Evolutionary conservation across 768 basidiomycete genomes (phyloP).

Genomic region (Amanita polypyramis): DNA sequence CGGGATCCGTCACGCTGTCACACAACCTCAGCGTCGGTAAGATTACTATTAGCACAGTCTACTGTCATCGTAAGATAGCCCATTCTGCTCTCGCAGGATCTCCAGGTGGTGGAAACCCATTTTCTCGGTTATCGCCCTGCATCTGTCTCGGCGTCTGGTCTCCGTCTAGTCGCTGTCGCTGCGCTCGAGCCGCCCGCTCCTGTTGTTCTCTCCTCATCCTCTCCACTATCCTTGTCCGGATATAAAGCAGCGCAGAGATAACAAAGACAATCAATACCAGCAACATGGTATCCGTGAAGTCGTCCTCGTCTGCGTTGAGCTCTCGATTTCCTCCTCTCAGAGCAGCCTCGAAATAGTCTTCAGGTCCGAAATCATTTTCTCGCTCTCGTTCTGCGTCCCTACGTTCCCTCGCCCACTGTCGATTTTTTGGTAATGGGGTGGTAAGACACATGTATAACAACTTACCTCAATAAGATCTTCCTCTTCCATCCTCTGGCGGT

Average conservation of each 20-base stretch:
- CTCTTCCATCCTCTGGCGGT: slow-evolving; percentile 32
- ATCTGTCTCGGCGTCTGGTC: slow-evolving; percentile 12
- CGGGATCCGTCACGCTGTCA: slow-evolving; percentile 3
- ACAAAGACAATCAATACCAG: slow-evolving; percentile 63
- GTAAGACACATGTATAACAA: background rate
- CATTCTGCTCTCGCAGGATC: slow-evolving; percentile 60
- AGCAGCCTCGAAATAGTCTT: slow-evolving; percentile 73
- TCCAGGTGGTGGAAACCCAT: slow-evolving; percentile 51
- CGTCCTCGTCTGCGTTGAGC: slow-evolving; percentile 49
- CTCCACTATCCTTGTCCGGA: slow-evolving; percentile 71
- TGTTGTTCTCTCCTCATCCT: slow-evolving; percentile 57
- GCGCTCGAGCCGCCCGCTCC: slow-evolving; percentile 31
- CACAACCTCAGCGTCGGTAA: background rate
- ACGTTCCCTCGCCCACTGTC: slow-evolving; percentile 69
- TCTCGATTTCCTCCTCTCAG: slow-evolving; percentile 48
- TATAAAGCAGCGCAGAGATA: slow-evolving; percentile 67
- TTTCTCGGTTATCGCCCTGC: slow-evolving; percentile 16
- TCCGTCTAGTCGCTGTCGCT: slow-evolving; percentile 26
- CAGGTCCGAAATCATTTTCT: slow-evolving; percentile 67
- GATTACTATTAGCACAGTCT: background rate
- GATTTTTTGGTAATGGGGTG: slow-evolving; percentile 2
- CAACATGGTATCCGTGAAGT: slow-evolving; percentile 73
- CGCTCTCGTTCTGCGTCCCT: slow-evolving; percentile 62
- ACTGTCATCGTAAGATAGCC: slow-evolving; percentile 42
- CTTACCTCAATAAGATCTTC: slow-evolving; percentile 67